Evolutionary conservation across 192 early-diverging fungal species (phyloP).

Genomic region (Coemansia sp.): DNA sequence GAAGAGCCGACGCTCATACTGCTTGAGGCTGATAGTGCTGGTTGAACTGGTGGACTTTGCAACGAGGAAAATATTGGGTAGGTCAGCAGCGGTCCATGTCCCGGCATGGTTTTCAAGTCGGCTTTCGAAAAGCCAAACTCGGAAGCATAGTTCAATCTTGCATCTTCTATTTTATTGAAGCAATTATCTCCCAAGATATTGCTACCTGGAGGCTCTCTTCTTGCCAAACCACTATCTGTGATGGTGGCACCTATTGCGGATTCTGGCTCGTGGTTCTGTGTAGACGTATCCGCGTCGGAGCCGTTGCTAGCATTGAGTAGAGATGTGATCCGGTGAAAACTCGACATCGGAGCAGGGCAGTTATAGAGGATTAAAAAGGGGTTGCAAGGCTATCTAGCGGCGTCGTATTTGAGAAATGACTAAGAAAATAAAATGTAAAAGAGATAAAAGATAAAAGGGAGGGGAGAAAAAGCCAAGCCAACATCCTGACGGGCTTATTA

Average conservation of each 20-base stretch:
- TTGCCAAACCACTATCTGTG: background rate
- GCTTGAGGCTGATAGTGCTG: background rate
- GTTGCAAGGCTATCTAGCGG: too few species aligned
- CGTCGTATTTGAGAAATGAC: too few species aligned
- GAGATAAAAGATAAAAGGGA: background rate
- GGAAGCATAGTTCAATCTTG: background rate
- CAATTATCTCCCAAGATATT: background rate
- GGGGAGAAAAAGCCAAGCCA: constrained; percentile 1
- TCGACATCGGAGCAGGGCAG: constrained; percentile 10
- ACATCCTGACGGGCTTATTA: too few species aligned
- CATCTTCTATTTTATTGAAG: background rate
- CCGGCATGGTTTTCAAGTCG: background rate
- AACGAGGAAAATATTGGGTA: background rate
- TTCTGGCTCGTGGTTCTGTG: background rate
- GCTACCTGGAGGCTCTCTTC: background rate
- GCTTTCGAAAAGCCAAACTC: background rate
- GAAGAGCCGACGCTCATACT: background rate
- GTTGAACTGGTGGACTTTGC: background rate
- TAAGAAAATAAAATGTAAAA: too few species aligned
- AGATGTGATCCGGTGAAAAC: constrained; percentile 22
- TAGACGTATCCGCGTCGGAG: background rate
- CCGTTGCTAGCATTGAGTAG: constrained; percentile 20
- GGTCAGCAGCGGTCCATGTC: background rate
- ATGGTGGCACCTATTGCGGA: background rate
- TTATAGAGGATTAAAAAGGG: background rate